Evolutionary conservation across 176 grass and related monocot species (phyloP), one percentile per base, ranked within the genome.

Genomic region (Oryza brachyantha): DNA sequence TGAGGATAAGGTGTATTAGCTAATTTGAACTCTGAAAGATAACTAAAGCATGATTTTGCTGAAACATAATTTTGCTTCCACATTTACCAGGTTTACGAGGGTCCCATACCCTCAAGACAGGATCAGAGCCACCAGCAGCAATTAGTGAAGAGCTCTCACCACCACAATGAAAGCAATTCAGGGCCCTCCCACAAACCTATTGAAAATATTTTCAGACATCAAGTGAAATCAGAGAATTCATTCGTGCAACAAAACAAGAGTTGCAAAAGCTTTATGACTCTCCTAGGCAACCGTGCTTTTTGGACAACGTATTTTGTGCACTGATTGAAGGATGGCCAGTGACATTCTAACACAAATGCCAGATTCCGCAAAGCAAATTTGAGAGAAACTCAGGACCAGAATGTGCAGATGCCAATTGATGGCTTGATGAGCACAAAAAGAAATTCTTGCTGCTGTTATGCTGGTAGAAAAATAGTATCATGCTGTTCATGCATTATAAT

Each of bases 21-120:
- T 26, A 64, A 38, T 50, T 41, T 31, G 5, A 36, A 80, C 65
- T 16, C 64, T 72, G 4, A 75, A 79, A 79, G 1, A 50, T 71
- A 66, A 64, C 48, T 77, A 79, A 39, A 35, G 13, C 21, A 7
- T 3, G 55, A 3, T 35, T 59, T 79, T 67, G 42, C 1, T 28
- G n/a, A 39, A 35, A 10, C 21, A 7, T 3, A 45, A 3, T 35
- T 59, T 79, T 67, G 42, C 1, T 28, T 77, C 10, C n/a, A 28
- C 36, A 77, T 71, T 92, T 90, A 99, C 96, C 96, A 78, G 96
- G 96, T 79, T 91, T 94, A 62, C 96, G 96, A 75, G 96, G 96
- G 69, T 99, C 92, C 96, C 96, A 99, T 78, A 99, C 81, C 79
- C 92, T 93, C 65, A 99, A 82, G 64, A 91, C 68, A 17, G 92